Percentiles rank a stretch among this genome's conserved stretches.
phyloP scores from a whole-genome alignment of 352 stramenopile genomes.

The Phytophthora nicotianae region DNA sequence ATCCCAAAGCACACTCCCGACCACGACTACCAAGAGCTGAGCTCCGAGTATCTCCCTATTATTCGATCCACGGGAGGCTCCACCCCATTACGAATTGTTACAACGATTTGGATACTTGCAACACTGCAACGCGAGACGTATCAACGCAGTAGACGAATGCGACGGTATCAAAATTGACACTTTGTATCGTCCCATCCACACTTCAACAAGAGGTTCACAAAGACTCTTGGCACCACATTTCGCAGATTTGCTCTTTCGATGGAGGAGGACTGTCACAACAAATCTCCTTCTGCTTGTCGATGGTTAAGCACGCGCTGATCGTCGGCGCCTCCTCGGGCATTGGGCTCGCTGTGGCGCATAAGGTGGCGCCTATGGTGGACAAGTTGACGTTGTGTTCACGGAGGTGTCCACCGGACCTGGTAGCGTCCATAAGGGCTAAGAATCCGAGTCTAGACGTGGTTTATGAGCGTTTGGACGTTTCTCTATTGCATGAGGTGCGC shows the following conservation, averaged over 20 bases:
- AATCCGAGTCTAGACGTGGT: constrained; percentile 29
- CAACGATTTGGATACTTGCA: constrained; percentile 11
- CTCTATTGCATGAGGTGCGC: constrained; percentile 36
- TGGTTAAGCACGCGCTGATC: constrained; percentile 36
- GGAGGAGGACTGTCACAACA: constrained; percentile 20
- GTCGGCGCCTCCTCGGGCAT: constrained; percentile 37
- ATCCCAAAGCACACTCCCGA: too few species aligned
- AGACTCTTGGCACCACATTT: constrained; percentile 30
- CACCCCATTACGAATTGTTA: constrained; percentile 19
- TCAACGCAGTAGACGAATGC: constrained; percentile 22
- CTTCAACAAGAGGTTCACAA: constrained; percentile 16
- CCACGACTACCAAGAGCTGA: constrained; percentile 20
- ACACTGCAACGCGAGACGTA: constrained; percentile 23
- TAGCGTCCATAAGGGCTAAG: constrained; percentile 24
- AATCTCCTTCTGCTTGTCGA: constrained; percentile 4
- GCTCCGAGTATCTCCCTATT: constrained; percentile 26
- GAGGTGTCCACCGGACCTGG: constrained; percentile 21
- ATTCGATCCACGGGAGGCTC: constrained; percentile 19
- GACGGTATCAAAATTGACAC: constrained; percentile 11
- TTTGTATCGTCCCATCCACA: constrained; percentile 6
- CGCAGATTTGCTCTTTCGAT: constrained; percentile 19
- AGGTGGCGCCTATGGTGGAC: constrained; percentile 31
- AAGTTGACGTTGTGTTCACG: constrained; percentile 38
- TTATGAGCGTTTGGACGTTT: constrained; percentile 36
- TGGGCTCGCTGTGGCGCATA: constrained; percentile 27